Conservation (phyloP, 2,329 filamentous ascomycete species). For the Ceratocystis lukuohia region DNA sequence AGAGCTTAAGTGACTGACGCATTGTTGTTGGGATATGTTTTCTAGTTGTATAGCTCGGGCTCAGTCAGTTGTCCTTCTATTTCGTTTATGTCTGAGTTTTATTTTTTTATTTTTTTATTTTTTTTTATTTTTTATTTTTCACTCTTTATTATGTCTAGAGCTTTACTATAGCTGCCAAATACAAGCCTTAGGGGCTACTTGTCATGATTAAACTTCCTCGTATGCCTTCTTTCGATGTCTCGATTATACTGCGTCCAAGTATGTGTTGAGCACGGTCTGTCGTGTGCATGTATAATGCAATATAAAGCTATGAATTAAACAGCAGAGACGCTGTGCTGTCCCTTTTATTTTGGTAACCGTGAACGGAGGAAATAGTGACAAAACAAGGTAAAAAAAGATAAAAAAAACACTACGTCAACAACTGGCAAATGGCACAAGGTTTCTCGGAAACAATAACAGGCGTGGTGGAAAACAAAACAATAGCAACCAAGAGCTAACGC, state of each 20-base stretch:
- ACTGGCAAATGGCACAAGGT: background rate
- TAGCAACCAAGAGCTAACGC: background rate
- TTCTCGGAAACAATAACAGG: slow-evolving; percentile 8
- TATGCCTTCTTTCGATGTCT: too few species aligned
- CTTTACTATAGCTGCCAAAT: background rate
- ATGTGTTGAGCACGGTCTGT: background rate
- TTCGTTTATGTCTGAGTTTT: background rate
- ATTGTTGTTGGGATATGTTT: background rate
- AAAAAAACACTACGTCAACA: slow-evolving; percentile 8
- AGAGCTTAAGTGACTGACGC: background rate
- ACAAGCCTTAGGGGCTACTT: background rate
- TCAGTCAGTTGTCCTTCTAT: background rate
- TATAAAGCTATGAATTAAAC: slow-evolving; percentile 1
- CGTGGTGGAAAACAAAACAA: background rate
- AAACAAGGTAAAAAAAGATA: background rate
- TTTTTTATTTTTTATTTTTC: background rate
- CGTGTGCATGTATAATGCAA: background rate
- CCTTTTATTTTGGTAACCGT: slow-evolving; percentile 15
- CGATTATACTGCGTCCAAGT: too few species aligned
- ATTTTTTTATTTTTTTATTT: background rate
- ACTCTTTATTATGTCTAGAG: too few species aligned
- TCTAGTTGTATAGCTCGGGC: background rate
- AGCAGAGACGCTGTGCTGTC: slow-evolving; percentile 12
- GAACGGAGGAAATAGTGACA: slow-evolving; percentile 9
- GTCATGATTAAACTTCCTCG: background rate